Evolutionary conservation across 495 filamentous ascomycete species (phyloP).

Genomic region (Collariella sp.): DNA sequence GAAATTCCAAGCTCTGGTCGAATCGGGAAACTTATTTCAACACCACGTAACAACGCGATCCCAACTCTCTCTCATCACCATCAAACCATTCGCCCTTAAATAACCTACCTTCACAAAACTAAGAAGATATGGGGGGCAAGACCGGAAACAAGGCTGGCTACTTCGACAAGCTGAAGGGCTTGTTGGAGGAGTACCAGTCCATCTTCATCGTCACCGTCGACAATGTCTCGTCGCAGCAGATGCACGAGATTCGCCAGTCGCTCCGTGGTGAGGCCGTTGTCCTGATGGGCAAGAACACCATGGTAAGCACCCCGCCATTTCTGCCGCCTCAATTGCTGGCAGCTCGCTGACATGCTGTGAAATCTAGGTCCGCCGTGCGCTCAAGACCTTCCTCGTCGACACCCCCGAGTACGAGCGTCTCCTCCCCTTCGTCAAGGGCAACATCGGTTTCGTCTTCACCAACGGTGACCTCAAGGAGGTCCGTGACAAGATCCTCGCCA

Average conservation of each 20-base stretch:
- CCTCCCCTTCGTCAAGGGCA: slow-evolving; percentile 90
- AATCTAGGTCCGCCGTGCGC: slow-evolving; percentile 77
- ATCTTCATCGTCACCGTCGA: slow-evolving; percentile 97
- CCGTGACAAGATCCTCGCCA: slow-evolving; percentile 88
- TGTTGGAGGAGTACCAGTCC: slow-evolving; percentile 84
- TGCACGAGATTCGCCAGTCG: slow-evolving; percentile 96
- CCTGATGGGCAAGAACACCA: slow-evolving; percentile 99
- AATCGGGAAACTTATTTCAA: slow-evolving; percentile 16
- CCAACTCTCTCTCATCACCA: slow-evolving; percentile 16
- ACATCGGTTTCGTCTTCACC: slow-evolving; percentile 99
- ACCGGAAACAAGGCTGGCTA: slow-evolving; percentile 88
- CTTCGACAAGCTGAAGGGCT: slow-evolving; percentile 96
- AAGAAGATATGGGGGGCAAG: slow-evolving; percentile 99
- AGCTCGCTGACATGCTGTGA: not conserved
- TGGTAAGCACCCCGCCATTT: slow-evolving; percentile 49
- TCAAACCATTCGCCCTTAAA: slow-evolving; percentile 69
- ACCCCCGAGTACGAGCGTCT: slow-evolving; percentile 95
- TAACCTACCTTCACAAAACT: slow-evolving; percentile 84
- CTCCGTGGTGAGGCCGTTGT: slow-evolving; percentile 86
- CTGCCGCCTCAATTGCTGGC: not conserved
- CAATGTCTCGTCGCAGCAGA: slow-evolving; percentile 98
- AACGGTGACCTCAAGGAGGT: slow-evolving; percentile 84
- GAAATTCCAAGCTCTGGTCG: slow-evolving; percentile 16
- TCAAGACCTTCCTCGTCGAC: slow-evolving; percentile 89
- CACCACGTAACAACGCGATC: slow-evolving; percentile 7